Evolutionary conservation across 176 grass and related monocot species (phyloP), one percentile per base, ranked within the genome.

Genomic region (Aegilops speltoides): DNA sequence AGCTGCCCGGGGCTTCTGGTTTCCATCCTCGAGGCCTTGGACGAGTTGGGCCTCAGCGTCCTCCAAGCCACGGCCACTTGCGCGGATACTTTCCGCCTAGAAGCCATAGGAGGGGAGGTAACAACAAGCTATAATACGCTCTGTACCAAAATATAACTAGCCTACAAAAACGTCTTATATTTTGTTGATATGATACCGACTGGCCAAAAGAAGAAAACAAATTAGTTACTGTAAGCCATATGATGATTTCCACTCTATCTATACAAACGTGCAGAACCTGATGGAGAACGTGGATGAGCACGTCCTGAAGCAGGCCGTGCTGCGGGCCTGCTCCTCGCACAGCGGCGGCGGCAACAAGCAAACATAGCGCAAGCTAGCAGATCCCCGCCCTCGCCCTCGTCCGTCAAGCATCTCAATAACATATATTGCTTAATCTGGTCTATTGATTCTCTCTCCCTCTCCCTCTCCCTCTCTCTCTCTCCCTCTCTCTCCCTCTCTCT

Each of bases 31-130:
- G 94, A 91, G 61, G 89, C 94, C 52, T 95, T 99, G 23, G 94
- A 99, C 79, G 92, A 95, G 84, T 78, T 97, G 77, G 97, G 97
- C 16, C 94, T 99, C 84, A 90, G 78, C 89, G 92, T 99, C 17
- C 69, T 99, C 80, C 87, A 97, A 75, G 92, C 94, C 32, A 91
- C 89, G 20, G 97, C 97, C 23, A 93, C 97, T 32, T 97, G 97
- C 86, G 83, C 90, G 31, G 89, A 95, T 59, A 87, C 89, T 14
- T 99, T 99, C 85, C 89, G 90, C 73, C 89, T 99, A 33, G 68
- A 93, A 73, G 90, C 92, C 19, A 77, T 93, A 12, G 97, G 94
- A 38, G 89, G 94, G 36, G 90, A 99, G 88, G 97, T 99, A 71
- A n/a, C 34, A 71, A 36, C 34, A 71, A 36, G 66, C 66, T 69